Base-by-base conservation (phyloP, 2,329 filamentous ascomycete genomes). In the Plectosphaerella cucumerina region DNA sequence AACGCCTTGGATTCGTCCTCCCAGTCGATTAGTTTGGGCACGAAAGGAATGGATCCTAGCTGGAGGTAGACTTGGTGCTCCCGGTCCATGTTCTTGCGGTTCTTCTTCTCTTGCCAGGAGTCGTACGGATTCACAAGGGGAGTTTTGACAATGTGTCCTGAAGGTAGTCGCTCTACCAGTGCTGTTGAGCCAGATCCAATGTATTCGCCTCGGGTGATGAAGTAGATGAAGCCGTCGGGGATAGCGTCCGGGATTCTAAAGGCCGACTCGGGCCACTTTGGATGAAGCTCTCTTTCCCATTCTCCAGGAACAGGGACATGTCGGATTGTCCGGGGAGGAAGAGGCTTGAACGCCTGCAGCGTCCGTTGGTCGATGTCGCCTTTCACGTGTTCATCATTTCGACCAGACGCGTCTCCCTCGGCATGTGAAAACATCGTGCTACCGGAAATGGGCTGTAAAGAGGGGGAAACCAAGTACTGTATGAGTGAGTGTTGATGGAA, bases 1-100 rank as follows among this genome's bases (percentile, higher is more conserved):
- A 57, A 47, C 3, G 35, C 44, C 47, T 50, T 49, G 35, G 42
- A 50, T 45, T 52, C 20, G 48, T 33, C 44, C 22, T 53, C 53
- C 55, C 51, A 55, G 37, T 53, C 35, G 45, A 57, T 55, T 20
- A 57, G n/a, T 31, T 47, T 52, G 10, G 55, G 55, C 20, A 57
- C 48, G 26, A 51, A 53, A 1, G 26, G 51, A 37, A 35, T 47
- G 31, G 45, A 37, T 15, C 51, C 48, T 44, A 56, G 47, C n/a
- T 45, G 39, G 22, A 44, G 20, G 48, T 56, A 56, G 35, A 56
- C 48, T 17, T 54, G 14, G 43, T 51, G 42, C 41, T 56, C 50
- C n/a, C 50, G 45, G 34, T 53, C 48, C 54, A 56, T 52, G 22
- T 45, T 46, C 43, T 50, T 26, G 53, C 20, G 48, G 53, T n/a